Conservation (phyloP, 1,284 basidiomycete species). For the Ganoderma resinaceum region DNA sequence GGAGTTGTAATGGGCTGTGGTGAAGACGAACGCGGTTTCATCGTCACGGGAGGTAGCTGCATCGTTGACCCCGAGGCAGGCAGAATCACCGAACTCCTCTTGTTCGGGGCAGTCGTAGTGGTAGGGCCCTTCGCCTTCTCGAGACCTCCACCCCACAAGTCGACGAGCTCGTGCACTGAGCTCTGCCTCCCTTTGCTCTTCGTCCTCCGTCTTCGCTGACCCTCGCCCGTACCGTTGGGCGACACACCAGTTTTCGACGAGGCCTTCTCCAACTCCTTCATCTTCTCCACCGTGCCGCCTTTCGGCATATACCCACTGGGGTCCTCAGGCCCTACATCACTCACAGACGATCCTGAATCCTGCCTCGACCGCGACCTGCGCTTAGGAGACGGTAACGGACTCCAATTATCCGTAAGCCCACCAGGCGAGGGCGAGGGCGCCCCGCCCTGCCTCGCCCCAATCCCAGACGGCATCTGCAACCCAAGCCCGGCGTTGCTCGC, state of each 20-base stretch:
- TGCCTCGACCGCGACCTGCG: slow-evolving; percentile 18
- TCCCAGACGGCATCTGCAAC: slow-evolving; percentile 31
- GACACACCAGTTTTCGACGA: slow-evolving; percentile 4
- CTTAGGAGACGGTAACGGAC: slow-evolving; percentile 36
- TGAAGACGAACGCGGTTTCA: slow-evolving; percentile 36
- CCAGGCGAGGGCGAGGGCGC: slow-evolving; percentile 35
- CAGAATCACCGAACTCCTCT: slow-evolving; percentile 38
- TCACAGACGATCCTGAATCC: slow-evolving; percentile 37
- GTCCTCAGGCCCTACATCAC: slow-evolving; percentile 47
- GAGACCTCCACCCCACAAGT: slow-evolving; percentile 70
- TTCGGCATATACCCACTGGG: slow-evolving; percentile 35
- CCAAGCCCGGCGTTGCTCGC: slow-evolving; percentile 18
- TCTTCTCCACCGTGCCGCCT: slow-evolving; percentile 14
- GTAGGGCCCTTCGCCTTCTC: slow-evolving; percentile 35
- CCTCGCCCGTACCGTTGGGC: slow-evolving; percentile 20
- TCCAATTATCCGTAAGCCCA: slow-evolving; percentile 44
- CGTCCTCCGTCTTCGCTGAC: slow-evolving; percentile 30
- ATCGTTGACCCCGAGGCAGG: slow-evolving; percentile 32
- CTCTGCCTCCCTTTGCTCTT: slow-evolving; percentile 64
- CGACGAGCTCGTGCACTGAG: slow-evolving; percentile 82
- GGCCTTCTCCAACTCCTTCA: slow-evolving; percentile 16
- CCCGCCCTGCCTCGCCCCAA: slow-evolving; percentile 27
- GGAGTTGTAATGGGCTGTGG: slow-evolving; percentile 39
- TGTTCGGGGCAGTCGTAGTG: slow-evolving; percentile 31
- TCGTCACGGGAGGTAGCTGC: slow-evolving; percentile 29